Percentiles rank a stretch among this genome's conserved stretches.
Evolutionary conservation across 2,329 filamentous ascomycete species (phyloP).

Genomic region (Penicillium sp.): DNA sequence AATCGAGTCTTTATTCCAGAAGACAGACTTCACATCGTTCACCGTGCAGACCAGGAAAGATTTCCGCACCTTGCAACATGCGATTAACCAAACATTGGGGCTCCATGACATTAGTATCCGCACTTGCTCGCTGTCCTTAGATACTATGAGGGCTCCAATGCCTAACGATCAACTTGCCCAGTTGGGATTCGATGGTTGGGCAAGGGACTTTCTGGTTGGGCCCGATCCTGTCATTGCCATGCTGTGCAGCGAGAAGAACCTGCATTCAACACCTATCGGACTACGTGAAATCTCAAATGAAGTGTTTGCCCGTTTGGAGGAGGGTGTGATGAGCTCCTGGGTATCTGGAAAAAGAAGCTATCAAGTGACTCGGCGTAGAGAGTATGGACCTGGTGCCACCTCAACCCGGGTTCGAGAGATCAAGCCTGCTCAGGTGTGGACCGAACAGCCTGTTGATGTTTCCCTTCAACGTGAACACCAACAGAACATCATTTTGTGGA

Average conservation of each 20-base stretch:
- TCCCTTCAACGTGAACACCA: conserved; percentile 52
- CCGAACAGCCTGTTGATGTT: conserved; percentile 62
- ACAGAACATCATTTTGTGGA: conserved; percentile 40
- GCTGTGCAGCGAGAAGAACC: conserved; percentile 64
- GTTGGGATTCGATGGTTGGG: conserved; percentile 69
- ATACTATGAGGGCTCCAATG: conserved; percentile 49
- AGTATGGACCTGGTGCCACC: conserved; percentile 67
- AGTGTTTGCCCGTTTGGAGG: conserved; percentile 59
- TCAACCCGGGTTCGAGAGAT: conserved; percentile 61
- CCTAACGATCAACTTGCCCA: conserved; percentile 46
- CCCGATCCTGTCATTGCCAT: conserved; percentile 77
- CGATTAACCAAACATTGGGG: conserved; percentile 55
- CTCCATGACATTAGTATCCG: conserved; percentile 65
- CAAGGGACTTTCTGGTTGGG: conserved; percentile 68
- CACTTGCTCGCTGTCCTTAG: conserved; percentile 49
- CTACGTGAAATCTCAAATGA: conserved; percentile 55
- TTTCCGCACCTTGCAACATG: conserved; percentile 60
- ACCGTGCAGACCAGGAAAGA: conserved; percentile 69
- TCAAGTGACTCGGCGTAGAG: conserved; percentile 59
- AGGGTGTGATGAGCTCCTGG: conserved; percentile 56
- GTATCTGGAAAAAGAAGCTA: conserved; percentile 59
- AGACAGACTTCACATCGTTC: conserved; percentile 52
- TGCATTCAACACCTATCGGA: conserved; percentile 62
- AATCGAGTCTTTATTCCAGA: conserved; percentile 51
- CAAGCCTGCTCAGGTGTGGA: conserved; percentile 59